Evolutionary conservation across 2,329 filamentous ascomycete species (phyloP).

Genomic region (Cladosporium phlei): DNA sequence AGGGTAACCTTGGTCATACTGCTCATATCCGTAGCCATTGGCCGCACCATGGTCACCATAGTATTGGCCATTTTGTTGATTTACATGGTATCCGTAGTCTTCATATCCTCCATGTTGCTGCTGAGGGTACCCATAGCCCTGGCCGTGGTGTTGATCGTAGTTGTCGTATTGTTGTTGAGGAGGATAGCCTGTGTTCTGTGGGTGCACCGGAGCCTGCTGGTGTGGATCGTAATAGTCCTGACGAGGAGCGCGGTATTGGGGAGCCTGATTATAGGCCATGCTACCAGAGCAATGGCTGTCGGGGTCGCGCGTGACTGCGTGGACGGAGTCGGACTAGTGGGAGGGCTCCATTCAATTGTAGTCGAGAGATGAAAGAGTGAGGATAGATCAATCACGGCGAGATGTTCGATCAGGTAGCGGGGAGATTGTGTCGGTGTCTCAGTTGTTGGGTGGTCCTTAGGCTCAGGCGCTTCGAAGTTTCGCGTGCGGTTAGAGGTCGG

Average conservation of each 20-base stretch:
- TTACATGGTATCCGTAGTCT: not conserved
- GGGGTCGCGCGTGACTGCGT: not conserved
- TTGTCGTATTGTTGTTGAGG: slow-evolving; percentile 18
- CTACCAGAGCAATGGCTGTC: slow-evolving; percentile 2
- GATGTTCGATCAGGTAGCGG: too few relatives aligned
- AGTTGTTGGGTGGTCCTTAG: too few relatives aligned
- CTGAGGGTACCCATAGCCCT: slow-evolving; percentile 13
- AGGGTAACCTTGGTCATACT: slow-evolving; percentile 13
- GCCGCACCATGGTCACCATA: not conserved
- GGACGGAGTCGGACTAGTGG: not conserved
- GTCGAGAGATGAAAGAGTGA: too few relatives aligned
- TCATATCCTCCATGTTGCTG: slow-evolving; percentile 8
- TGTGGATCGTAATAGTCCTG: slow-evolving; percentile 16
- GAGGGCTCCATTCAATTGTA: slow-evolving; percentile 2
- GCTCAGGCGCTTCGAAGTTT: too few relatives aligned
- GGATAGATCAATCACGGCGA: too few relatives aligned
- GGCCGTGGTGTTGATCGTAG: slow-evolving; percentile 17
- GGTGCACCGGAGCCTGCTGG: slow-evolving; percentile 11
- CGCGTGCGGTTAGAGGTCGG: too few relatives aligned
- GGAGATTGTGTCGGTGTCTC: too few relatives aligned
- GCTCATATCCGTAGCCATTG: slow-evolving; percentile 8
- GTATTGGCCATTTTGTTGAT: slow-evolving; percentile 6
- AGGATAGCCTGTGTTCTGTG: slow-evolving; percentile 17
- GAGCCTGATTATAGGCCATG: slow-evolving; percentile 25
- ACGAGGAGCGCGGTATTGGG: slow-evolving; percentile 21